These are phyloP conservation scores for Spatholobus suberectus DNA, from an alignment of 306 rosid species.

Conservation along the genomic window DNA sequence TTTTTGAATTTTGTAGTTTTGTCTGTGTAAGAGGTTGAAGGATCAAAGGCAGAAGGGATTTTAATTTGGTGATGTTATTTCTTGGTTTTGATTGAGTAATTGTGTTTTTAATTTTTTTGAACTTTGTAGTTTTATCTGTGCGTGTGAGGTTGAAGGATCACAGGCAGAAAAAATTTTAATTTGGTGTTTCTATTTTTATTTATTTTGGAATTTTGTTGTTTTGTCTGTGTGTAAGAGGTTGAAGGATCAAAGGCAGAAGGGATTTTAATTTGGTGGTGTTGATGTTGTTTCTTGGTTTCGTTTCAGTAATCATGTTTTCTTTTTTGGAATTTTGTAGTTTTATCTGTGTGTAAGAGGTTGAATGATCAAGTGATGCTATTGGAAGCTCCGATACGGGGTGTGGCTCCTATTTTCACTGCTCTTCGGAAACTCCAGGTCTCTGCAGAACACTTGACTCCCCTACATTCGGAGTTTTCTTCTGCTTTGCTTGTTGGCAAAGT, in stretches of 20 bases:
- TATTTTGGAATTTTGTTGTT: conserved; percentile 35
- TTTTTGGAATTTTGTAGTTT: conserved; percentile 53
- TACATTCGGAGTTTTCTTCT: conserved; percentile 90
- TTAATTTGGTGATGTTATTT: neutral
- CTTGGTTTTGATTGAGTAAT: neutral
- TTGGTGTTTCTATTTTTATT: neutral
- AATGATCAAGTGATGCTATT: conserved; percentile 76
- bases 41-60: conserved; percentile 32
- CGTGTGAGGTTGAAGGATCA: conserved; percentile 86
- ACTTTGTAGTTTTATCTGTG: conserved; percentile 69
- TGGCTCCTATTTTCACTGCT: conserved; percentile 81
- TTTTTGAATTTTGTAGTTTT: no score
- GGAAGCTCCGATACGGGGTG: conserved; percentile 86
- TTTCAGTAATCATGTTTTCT: neutral
- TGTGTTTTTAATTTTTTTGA: neutral
- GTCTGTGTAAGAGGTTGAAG: conserved; percentile 76
- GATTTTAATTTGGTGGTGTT: neutral
- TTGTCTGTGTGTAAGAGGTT: conserved; percentile 79
- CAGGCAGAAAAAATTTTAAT: no score
- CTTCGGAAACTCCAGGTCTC: conserved; percentile 76
- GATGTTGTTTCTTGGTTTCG: neutral
- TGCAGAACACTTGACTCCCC: conserved; percentile 70
- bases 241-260: conserved; percentile 46
- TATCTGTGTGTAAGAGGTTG: conserved; percentile 79
- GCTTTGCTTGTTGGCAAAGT: conserved; percentile 85